Base-by-base conservation (phyloP, 164 flowering plant species). In the Echeveria elegans region DNA sequence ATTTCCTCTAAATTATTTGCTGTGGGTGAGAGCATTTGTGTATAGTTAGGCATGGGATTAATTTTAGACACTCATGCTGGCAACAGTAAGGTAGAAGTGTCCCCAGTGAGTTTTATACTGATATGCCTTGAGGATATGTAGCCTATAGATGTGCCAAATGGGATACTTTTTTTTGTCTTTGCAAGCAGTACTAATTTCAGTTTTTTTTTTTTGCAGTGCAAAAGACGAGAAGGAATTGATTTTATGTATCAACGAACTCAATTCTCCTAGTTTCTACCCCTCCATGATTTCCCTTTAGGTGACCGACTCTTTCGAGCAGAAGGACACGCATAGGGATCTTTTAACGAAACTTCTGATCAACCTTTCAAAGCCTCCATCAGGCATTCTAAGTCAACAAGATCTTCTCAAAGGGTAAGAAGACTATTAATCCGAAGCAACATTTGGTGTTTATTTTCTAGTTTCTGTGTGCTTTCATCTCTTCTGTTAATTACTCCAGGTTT, bases 241-340 rank as follows among this genome's bases (percentile, higher is more conserved):
- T 19, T 21, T 50, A 50, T 50, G 58, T 26, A 50, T 50, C 24
- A 21, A 23, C 5, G 58, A 50, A 50, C 58, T 50, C 6, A 50
- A 50, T n/a, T 50, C 58, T n/a, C 5, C 58, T n/a, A 50, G 58
- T 26, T 50, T 50, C 58, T 50, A 50, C 28, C 58, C 58, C 0
- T n/a, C 58, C 21, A 50, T 50, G 58, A 50, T 50, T 19, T n/a
- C 58, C 58, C 58, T 21, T 10, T 50, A 26, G 58, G 58, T 50
- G 58, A 50, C 58, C n/a, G 58, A 50, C 24, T 50, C 58, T 10
- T 50, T 50, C 21, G 58, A 50, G 24, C 24, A 10, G 58, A 50
- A 50, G 58, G 58, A 50, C 28, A 50, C 21, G 58, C 58, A 50
- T n/a, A 50, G 58, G 21, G 58, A 50, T 50, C 24, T 50, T 24